These are phyloP conservation scores for Dryas integrifolia DNA, from an alignment of 331 rosid species.

Conservation along the genomic window DNA sequence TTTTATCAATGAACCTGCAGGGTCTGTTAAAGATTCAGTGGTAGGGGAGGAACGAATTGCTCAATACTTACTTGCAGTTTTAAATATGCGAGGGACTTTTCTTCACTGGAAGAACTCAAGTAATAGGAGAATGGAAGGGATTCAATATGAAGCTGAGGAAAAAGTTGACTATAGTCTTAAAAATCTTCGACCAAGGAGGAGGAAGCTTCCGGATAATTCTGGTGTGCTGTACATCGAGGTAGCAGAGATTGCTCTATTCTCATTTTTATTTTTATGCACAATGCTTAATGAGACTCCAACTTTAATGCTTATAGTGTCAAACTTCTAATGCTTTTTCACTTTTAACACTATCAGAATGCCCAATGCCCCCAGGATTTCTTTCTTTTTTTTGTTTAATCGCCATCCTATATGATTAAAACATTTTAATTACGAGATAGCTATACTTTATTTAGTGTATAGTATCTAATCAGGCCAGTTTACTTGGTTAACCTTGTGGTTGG, in stretches of 20 bases:
- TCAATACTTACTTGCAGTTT: constrained; percentile 76
- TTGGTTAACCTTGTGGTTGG: background rate
- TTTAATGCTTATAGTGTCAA: background rate
- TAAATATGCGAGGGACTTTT: constrained; percentile 72
- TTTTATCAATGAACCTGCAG: constrained; percentile 37
- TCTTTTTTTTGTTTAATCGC: too few relatives aligned
- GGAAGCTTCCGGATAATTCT: constrained; percentile 52
- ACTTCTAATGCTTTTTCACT: background rate
- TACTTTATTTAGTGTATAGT: background rate
- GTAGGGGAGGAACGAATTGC: constrained; percentile 93
- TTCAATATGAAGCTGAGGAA: constrained; percentile 43
- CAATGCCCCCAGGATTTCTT: background rate
- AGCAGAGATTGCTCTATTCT: background rate
- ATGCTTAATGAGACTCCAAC: background rate
- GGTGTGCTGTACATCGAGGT: constrained; percentile 67
- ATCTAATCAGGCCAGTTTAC: background rate
- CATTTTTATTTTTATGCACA: background rate
- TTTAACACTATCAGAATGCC: background rate
- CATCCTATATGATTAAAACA: background rate
- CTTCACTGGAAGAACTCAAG: constrained; percentile 71
- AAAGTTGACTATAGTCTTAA: constrained; percentile 50
- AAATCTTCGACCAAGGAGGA: constrained; percentile 57
- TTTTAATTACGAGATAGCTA: background rate
- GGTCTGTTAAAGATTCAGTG: constrained; percentile 85
- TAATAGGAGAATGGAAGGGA: constrained; percentile 55